Base-by-base conservation (phyloP, 768 basidiomycete species). In the Sporobolomyces phaffii region DNA sequence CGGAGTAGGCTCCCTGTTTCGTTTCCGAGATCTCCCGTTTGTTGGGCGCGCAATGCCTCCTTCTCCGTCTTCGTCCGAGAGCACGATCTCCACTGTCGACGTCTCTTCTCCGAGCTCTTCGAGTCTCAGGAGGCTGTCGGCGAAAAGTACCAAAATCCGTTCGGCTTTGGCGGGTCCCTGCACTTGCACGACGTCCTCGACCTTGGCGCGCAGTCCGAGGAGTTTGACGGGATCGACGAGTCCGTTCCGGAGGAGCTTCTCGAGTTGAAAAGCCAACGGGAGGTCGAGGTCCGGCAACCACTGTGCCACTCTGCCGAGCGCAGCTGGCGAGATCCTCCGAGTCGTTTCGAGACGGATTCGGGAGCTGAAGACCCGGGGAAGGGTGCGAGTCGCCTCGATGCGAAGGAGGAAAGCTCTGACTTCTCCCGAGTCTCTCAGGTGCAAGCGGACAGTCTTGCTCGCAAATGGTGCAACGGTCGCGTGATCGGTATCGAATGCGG, bases 231-330 rank as follows among this genome's bases (percentile, higher is more conserved):
- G 43, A 22, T 61, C 49, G 41, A 64, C 41, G 38, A 60, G 53
- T 3, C 60, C 60, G 49, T 65, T 61, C 28, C 43, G 43, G 8
- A 62, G 22, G 33, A 62, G 41, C 29, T 45, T 62, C 22, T 65
- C 64, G 29, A 70, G n/a, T 38, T 70, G 64, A 40, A 70, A 70
- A 0, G 60, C 64, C 24, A 62, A 5, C 13, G 22, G 48, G 7
- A 65, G 13, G 41, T 54, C 50, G 31, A 70, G 48, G 1, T 17
- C 3, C 8, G 15, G 9, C 33, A 70, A 33, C 54, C 53, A 59
- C 10, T 31, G 41, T 15, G 40, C 29, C 2, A 67, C 24, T n/a
- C 8, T 29, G 10, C 43, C 50, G 20, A 61, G 36, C n/a, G 33
- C 0, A 15, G 13, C 18, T 13, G 36, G 2, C 1, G 20, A 29